Percentiles rank a stretch among this genome's conserved stretches.
phyloP scores from a whole-genome alignment of 169 alveolate species.

The Plasmodium relictum region DNA sequence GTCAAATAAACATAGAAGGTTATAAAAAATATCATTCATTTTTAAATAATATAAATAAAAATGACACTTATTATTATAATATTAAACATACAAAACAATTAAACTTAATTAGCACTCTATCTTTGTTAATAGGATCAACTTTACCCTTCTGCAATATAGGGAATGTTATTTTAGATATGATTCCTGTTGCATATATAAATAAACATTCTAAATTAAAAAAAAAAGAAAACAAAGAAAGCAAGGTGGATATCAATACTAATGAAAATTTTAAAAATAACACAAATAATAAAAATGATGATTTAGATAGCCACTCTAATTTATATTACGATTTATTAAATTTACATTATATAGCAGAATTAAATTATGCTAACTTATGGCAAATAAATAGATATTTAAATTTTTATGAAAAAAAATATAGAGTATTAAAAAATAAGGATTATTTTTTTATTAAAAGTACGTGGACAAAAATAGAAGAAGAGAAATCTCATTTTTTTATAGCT shows the following conservation, averaged over 20 bases:
- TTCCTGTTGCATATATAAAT: conserved; percentile 33
- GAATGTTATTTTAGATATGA: conserved; percentile 45
- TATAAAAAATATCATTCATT: conserved; percentile 56
- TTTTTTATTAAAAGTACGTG: conserved; percentile 48
- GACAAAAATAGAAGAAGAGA: conserved; percentile 38
- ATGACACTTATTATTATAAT: conserved; percentile 36
- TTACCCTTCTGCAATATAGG: conserved; percentile 70
- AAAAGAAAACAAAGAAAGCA: conserved; percentile 10
- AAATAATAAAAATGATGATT: neutral
- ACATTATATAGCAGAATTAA: conserved; percentile 60
- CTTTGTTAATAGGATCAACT: conserved; percentile 66
- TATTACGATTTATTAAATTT: conserved; percentile 26
- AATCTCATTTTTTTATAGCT: conserved; percentile 26
- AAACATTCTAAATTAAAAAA: neutral
- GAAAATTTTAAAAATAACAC: neutral
- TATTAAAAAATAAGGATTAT: conserved; percentile 49
- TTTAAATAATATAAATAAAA: conserved; percentile 19
- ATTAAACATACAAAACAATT: conserved; percentile 55
- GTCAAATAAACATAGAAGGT: conserved; percentile 1
- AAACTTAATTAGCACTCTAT: conserved; percentile 60
- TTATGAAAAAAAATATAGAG: conserved; percentile 23
- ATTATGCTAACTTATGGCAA: conserved; percentile 69
- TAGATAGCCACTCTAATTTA: neutral
- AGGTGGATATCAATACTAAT: neutral
- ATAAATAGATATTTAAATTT: conserved; percentile 47